Evolutionary conservation across 805 yeast species (phyloP), one percentile per base, ranked within the genome.

Genomic region (Teunomyces kruisii): DNA sequence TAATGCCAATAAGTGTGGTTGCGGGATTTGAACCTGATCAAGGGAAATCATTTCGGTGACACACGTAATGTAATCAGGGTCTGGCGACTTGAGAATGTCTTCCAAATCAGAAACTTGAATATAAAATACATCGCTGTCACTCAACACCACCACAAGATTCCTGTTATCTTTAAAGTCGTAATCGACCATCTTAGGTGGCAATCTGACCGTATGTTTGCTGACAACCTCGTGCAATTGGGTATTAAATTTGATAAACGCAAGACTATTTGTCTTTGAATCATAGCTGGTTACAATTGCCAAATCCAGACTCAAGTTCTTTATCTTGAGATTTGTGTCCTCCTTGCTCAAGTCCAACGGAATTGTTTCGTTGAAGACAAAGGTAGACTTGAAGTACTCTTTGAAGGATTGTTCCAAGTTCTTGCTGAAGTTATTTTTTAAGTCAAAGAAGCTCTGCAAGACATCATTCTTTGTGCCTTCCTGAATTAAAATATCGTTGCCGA

Each of bases 1-100:
- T n/a, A 68, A 48, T 0, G 73, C 54, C 35, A 75, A 31, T 39
- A 55, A 55, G 3, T 52, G 46, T 1, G 78, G 75, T n/a, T 53
- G 43, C 29, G 46, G 42, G n/a, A 57, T 49, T 9, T 40, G 31
- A 7, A 51, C 30, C 3, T 42, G 30, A 4, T 38, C 41, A 9
- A 35, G 37, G 6, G 24, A 16, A n/a, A 48, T 32, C 6, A 40
- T 17, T 8, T 14, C 42, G 39, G 10, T 27, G 6, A 33, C 29
- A 19, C 27, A 35, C 14, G 44, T 28, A 32, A 40, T 22, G 9
- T 38, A 28, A 9, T 15, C 14, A n/a, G 14, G 5, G 9, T 4
- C 14, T 16, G 16, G 35, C 12, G 22, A 2, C 12, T 26, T 13
- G 16, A 38, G 14, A 28, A 38, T 26, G 9, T 13, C 13, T 8